Conservation (phyloP, 139 green algal species). For the Tetradesmus obliquus region DNA sequence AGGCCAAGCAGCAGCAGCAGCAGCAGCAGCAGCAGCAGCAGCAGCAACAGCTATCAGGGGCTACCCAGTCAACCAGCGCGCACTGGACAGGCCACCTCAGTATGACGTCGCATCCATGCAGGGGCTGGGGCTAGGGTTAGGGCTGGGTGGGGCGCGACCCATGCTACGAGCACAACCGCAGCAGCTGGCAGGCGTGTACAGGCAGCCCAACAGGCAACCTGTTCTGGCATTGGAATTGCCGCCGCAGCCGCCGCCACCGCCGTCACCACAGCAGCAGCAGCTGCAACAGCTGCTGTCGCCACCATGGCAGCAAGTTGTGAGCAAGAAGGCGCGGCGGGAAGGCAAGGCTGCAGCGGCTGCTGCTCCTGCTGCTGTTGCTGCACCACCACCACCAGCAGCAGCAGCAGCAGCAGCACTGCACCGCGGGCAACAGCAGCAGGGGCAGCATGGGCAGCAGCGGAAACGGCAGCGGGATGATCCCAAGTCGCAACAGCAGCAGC, state of each 20-base stretch:
- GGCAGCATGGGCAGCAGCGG: background rate
- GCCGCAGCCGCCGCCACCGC: too few relatives aligned
- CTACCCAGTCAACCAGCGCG: background rate
- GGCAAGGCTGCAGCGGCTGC: background rate
- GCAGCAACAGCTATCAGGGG: background rate
- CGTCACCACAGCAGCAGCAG: background rate
- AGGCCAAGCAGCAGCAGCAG: background rate
- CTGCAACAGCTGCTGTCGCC: background rate
- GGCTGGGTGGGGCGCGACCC: too few relatives aligned
- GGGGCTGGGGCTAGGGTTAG: background rate
- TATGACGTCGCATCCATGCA: background rate
- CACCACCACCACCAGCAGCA: background rate
- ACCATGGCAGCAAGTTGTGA: background rate
- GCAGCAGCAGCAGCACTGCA: too few relatives aligned
- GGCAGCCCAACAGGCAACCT: background rate
- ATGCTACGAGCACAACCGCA: background rate
- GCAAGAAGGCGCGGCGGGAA: background rate
- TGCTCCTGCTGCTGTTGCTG: background rate
- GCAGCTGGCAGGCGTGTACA: too few relatives aligned
- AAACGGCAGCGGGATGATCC: background rate
- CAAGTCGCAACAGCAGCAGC: conserved; percentile 3
- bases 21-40: background rate
- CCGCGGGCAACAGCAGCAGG: background rate
- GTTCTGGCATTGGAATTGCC: background rate
- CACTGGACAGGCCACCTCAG: background rate